Evolutionary conservation across 352 stramenopile species (phyloP).

Genomic region (Elongisporangium undulatum): DNA sequence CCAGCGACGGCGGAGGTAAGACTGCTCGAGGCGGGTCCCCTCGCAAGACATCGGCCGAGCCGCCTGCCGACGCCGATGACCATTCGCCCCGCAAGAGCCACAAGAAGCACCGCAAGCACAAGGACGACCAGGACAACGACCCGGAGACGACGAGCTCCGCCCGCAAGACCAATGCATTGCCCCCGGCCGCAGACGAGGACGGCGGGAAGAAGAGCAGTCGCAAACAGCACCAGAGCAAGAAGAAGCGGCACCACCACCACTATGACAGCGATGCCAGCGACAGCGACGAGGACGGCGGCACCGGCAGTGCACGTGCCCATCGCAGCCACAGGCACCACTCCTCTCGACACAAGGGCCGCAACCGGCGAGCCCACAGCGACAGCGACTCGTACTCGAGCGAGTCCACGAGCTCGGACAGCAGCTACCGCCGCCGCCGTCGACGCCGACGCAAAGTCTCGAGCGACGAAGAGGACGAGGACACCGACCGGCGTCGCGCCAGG

Average conservation of each 20-base stretch:
- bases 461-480: slow-evolving; percentile 51
- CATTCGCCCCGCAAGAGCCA: slow-evolving; percentile 59
- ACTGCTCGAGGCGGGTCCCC: slow-evolving; percentile 20
- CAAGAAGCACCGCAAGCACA: slow-evolving; percentile 54
- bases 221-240: slow-evolving; percentile 47
- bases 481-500: slow-evolving; percentile 37
- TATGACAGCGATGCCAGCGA: slow-evolving; percentile 42
- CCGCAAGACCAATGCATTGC: slow-evolving; percentile 11
- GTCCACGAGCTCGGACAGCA: slow-evolving; percentile 43
- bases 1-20: slow-evolving; percentile 45
- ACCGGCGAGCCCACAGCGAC: slow-evolving; percentile 25
- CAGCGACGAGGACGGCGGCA: slow-evolving; percentile 21
- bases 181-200: slow-evolving; percentile 16
- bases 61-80: slow-evolving; percentile 16
- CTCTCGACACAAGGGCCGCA: slow-evolving; percentile 11
- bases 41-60: slow-evolving; percentile 32
- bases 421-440: slow-evolving; percentile 29
- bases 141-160: slow-evolving; percentile 7
- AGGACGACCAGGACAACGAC: slow-evolving; percentile 20
- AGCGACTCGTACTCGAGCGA: slow-evolving; percentile 49
- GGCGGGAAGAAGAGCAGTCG: slow-evolving; percentile 26
- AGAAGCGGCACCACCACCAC: slow-evolving; percentile 34
- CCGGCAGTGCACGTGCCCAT: slow-evolving; percentile 17
- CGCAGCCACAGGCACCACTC: slow-evolving; percentile 14
- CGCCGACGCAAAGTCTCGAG: slow-evolving; percentile 46